Percentiles rank a stretch among this genome's conserved stretches.
phyloP scores from a whole-genome alignment of 2,329 filamentous ascomycete genomes.

The Dothideomycetidae sp. region DNA sequence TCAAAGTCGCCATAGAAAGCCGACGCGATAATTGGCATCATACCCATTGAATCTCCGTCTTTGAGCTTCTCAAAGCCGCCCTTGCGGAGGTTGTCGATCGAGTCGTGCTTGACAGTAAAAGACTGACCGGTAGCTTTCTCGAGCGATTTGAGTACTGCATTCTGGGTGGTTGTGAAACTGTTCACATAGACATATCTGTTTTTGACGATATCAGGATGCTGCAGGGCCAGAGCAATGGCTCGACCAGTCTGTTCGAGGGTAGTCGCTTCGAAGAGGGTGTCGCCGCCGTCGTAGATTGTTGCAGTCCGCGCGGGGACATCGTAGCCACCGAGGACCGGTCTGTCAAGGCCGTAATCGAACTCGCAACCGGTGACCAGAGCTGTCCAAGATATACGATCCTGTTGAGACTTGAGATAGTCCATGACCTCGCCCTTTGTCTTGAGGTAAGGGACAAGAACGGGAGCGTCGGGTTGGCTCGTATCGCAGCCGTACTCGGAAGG shows the following conservation, averaged over 20 bases:
- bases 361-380: not conserved
- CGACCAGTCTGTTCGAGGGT: not conserved
- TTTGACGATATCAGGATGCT: not conserved
- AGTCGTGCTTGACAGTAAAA: too few relatives aligned
- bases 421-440: not conserved
- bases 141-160: not conserved
- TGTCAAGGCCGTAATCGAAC: not conserved
- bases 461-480: slow-evolving; percentile 11
- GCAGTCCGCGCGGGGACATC: not conserved
- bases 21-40: too few relatives aligned
- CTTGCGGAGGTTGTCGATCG: too few relatives aligned
- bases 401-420: not conserved
- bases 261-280: not conserved
- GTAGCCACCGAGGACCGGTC: not conserved
- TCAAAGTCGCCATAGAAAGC: too few relatives aligned
- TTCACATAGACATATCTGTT: not conserved
- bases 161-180: not conserved
- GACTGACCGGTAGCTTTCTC: too few relatives aligned
- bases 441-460: not conserved
- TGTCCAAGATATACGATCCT: too few relatives aligned
- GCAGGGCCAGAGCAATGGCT: too few relatives aligned
- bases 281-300: not conserved
- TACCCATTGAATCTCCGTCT: too few relatives aligned
- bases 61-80: too few relatives aligned
- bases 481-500: slow-evolving; percentile 30